Evolutionary conservation across 1,284 basidiomycete genomes (phyloP).

Genomic region (Rhodotorula mucilaginosa): DNA sequence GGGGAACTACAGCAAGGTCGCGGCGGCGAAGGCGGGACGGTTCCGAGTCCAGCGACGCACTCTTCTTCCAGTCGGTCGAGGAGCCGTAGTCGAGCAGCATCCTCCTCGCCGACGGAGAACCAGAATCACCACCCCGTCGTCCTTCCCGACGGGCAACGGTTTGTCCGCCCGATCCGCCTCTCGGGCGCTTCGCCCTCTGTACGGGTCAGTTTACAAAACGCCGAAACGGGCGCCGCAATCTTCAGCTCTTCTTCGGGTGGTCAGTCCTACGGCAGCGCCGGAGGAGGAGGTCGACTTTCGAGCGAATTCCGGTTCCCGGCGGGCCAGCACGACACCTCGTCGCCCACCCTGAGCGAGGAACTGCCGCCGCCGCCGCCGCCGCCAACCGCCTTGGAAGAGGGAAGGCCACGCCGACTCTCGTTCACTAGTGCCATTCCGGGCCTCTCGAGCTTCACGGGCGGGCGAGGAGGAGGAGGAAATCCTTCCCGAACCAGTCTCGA

Average conservation of each 20-base stretch:
- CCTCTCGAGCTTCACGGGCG: slow-evolving; percentile 75
- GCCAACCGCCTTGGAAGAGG: not conserved
- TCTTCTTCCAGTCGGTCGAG: not conserved
- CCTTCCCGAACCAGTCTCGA: not conserved
- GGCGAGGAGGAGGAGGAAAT: slow-evolving; percentile 50
- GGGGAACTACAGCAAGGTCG: too few species aligned
- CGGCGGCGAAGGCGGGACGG: too few species aligned
- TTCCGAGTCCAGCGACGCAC: not conserved
- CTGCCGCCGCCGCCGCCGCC: not conserved
- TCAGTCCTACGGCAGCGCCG: too few species aligned
- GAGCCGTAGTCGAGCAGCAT: not conserved
- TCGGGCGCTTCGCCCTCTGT: slow-evolving; percentile 6
- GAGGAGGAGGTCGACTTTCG: not conserved
- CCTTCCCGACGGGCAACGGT: slow-evolving; percentile 8
- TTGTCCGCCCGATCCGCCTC: slow-evolving; percentile 15
- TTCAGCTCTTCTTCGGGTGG: not conserved
- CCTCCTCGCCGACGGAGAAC: not conserved
- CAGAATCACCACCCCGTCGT: not conserved
- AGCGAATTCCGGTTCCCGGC: not conserved
- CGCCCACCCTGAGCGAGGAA: slow-evolving; percentile 22
- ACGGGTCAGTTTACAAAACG: slow-evolving; percentile 3
- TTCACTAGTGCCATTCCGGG: slow-evolving; percentile 41
- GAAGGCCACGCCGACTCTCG: slow-evolving; percentile 3
- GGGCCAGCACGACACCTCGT: not conserved
- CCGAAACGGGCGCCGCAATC: not conserved